Base-by-base conservation (phyloP, 2,329 filamentous ascomycete species). In the Tolypocladium sp. region DNA sequence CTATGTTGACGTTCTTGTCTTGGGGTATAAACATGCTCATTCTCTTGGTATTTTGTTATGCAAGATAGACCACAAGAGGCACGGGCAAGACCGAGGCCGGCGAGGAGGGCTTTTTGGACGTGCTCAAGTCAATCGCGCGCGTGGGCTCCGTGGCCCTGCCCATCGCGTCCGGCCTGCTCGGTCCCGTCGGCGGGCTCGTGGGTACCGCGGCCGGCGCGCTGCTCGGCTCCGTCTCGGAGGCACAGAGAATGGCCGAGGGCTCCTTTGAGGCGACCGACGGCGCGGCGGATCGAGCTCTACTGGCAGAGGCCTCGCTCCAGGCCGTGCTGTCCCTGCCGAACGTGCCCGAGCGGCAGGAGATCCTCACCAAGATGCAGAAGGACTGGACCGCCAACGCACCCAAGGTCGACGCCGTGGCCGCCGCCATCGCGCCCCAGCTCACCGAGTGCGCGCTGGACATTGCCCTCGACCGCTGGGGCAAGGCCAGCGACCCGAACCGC, bases 371-470 rank as follows among this genome's bases (percentile, higher is more conserved):
- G 49, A 52, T 52, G 49, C 27, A 52, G 27, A 5, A 1, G 0
- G 35, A 6, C 22, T 68, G 57, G 59, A 41, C 51, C 9, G 22
- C 3, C 3, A 56, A 52, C 22, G 44, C 57, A 17, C 59, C 59
- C 2, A 59, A 60, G 8, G 13, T 61, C 20, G 59, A 64, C 13
- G 42, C 9, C 20, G 46, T 65, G 3, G 62, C 59, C 17, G 49
- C 54, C 17, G 44, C 22, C 35, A 10, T 63, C 3, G 41, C 55
- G 17, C 58, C 60, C 1, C 33, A 46, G 2, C n/a, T 64, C 7
- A 25, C 59, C 3, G 52, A 62, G 54, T 63, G 52, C 25, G 60
- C 59, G 25, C 41, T 56, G 5, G 59, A 59, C 2, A 56, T 64
- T 27, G 30, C 52, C 5, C 17, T 42, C 41, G 15, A 58, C 46